Base-by-base conservation (phyloP, 495 filamentous ascomycete genomes). In the Aspergillus haitiensis region DNA sequence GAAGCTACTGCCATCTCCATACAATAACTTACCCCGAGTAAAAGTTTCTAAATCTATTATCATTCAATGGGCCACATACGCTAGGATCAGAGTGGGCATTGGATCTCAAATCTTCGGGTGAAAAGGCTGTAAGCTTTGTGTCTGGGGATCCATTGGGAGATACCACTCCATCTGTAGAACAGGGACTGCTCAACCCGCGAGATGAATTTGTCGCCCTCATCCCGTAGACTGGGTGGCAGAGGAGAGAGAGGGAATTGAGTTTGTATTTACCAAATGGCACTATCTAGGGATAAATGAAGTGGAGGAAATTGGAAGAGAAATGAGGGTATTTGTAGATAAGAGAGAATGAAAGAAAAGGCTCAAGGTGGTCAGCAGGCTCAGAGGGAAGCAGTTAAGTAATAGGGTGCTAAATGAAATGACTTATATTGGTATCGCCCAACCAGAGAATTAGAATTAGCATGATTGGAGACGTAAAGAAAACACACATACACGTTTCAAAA, bases 71-170 rank as follows among this genome's bases (percentile, higher is more conserved):
- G 18, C 49, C 46, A 52, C 57, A 32, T 18, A 61, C 52, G 40
- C 57, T 60, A 7, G 64, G 54, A 13, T 64, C 56, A 46, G 65
- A 52, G 11, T 58, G 60, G 45, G 58, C 47, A 53, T 64, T 69
- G 21, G 63, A 60, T 16, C 65, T 53, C 7, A 65, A 67, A 45
- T 86, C 84, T 13, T 86, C 83, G 0, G 85, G 84, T n/a, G 85
- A 87, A 68, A 88, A 87, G 39, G 77, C 71, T 11, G 84, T 87
- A 33, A 86, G 59, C 49, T 80, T 79, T 27, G 85, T 88, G 55
- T 87, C 83, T 1, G 86, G 86, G 39, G 86, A 88, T 27, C 77
- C 81, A 56, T 84, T 80, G 69, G 74, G 78, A 27, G 86, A 86
- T 49, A 79, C 80, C 32, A 65, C 72, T 44, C 70, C 80, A 58